Evolutionary conservation across 2,329 filamentous ascomycete genomes (phyloP), one percentile per base, ranked within the genome.

Genomic region (Verticillium alfalfae): DNA sequence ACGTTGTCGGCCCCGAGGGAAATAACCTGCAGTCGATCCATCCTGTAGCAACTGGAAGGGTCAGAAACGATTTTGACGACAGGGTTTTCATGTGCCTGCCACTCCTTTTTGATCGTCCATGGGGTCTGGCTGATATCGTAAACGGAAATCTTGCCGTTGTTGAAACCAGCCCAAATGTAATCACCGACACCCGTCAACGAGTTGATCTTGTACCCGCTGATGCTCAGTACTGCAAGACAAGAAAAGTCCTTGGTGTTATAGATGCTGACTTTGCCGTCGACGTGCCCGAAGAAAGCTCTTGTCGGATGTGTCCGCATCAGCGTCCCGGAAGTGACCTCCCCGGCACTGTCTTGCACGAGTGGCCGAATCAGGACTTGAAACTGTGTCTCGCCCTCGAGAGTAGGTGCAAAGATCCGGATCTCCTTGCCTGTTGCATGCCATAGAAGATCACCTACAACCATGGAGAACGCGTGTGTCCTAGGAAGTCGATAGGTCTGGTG

Each of bases 131-230:
- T 84, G 12, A 92, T 90, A 73, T 99, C 93, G 74, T 97, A 99
- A 8, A 98, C 90, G 69, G 92, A 95, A 37, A 97, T 87, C 83
- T 90, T 96, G 16, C 95, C 95, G 0, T 91, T 97, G 73, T 94
- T 97, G 78, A 93, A 98, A 2, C 89, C 94, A 34, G 93, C 92
- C 95, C 95, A 99, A 0, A 99, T 81, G 69, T 92, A 85, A 63
- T 88, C 84, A 5, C 93, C 93, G 3, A 93, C 90, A 9, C 92
- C 91, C 2, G 88, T 86, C 60, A 99, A 79, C 39, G 90, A 88
- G 72, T 93, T 97, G 75, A 99, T 96, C 76, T 97, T 98, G 83
- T 96, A 98, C 15, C 93, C 84, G 73, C 93, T 98, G 68, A 97
- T 85, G 69, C 88, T 97, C 63, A 98, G 80, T 39, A 96, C 82